Evolutionary conservation across 768 basidiomycete genomes (phyloP), one percentile per base, ranked within the genome.

Genomic region (Suillus luteus): DNA sequence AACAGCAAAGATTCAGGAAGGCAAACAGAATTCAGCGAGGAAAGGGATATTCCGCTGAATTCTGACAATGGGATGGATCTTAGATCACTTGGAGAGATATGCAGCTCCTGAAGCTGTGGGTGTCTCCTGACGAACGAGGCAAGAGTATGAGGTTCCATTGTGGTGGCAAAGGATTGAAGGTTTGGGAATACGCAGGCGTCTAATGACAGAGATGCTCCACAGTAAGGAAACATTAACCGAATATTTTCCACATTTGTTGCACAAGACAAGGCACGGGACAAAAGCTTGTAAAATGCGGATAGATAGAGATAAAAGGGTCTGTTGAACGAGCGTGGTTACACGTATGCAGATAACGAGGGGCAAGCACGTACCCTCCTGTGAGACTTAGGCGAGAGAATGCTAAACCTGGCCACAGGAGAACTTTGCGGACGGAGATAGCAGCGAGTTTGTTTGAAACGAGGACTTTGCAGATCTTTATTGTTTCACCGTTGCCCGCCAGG

Each of bases 401-500:
- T 57, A 40, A 35, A 14, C 61, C 38, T 55, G 51, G 54, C 38
- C 61, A 55, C 12, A 62, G 22, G 15, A 55, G 48, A 19, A 57
- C 33, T 38, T n/a, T 58, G 19, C 63, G 63, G 5, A 64, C 59
- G 3, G 63, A 62, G 11, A 8, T 37, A 27, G 63, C 63, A 24
- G 63, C 61, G 27, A 55, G 15, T 62, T 44, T 46, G n/a, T 64
- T 64, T 46, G 63, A 62, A 27, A 64, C 10, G 11, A 64, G 31
- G 37, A 14, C 48, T 38, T 62, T 62, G 43, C 63, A 64, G 3
- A 62, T 48, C 19, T 40, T 41, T 31, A 64, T 51, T 3, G 46
- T 51, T 3, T 38, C 31, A 33, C 27, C 43, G 38, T 62, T 35
- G 24, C 35, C 52, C 3, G 37, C 61, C n/a, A 62, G 35, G 14